Evolutionary conservation across 495 filamentous ascomycete genomes (phyloP), one percentile per base, ranked within the genome.

Genomic region (Penicillium maclennaniae): DNA sequence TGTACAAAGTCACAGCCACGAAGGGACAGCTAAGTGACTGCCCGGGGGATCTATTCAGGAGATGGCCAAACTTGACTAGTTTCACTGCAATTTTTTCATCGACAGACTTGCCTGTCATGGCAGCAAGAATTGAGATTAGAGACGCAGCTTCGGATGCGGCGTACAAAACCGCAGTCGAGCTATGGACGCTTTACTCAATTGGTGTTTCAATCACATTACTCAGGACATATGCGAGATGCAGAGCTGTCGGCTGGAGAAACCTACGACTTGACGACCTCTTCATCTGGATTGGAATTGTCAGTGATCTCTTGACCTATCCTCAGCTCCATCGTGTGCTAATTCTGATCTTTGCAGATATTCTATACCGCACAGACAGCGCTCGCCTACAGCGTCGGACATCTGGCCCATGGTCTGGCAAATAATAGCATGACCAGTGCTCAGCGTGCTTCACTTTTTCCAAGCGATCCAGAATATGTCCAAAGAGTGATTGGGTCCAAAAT

Each of bases 241-340:
- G 27, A 40, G 65, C 67, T 1, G 74, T 75, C 23, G 79, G 80
- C 7, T 55, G 68, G 34, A 59, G 58, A 28, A 61, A 73, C 20
- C 62, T 77, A 37, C 66, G 69, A 51, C 55, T 68, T 0, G 80
- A 84, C 42, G 81, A 84, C 54, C 82, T 79, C 53, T 54, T 84
- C 5, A 78, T 82, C 69, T 63, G 78, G 45, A 36, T 81, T 7
- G 77, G 68, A 37, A 69, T 71, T 47, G 79, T 79, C 51, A 45
- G 71, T 75, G 6, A n/a, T n/a, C n/a, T 23, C 9, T 36, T 49
- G 7, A 4, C 47, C 26, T 34, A n/a, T n/a, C n/a, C n/a, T 43
- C n/a, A 47, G 36, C 15, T 3, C 12, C n/a, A 38, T 14, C 4
- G 10, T 3, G 10, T 47, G 40, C 59, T 60, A 25, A 65, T 54